phyloP scores from a whole-genome alignment of 2,329 filamentous ascomycete genomes.

The Fonsecaea erecta region DNA sequence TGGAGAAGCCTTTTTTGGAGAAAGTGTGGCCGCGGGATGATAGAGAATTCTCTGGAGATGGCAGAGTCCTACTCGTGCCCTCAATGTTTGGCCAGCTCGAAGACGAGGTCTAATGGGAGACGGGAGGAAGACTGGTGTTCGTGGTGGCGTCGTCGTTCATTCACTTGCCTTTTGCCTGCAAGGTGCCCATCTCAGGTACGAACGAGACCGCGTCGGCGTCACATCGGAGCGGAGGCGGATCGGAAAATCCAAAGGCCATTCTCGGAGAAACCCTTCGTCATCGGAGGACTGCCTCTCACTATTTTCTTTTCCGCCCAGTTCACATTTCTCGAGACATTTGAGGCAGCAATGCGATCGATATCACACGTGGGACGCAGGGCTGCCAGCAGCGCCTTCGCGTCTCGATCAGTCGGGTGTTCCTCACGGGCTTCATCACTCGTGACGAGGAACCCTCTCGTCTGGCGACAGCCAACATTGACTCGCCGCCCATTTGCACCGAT shows the following conservation, averaged over 20 bases:
- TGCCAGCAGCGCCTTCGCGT: not conserved
- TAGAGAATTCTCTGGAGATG: not conserved
- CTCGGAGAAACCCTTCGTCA: not conserved
- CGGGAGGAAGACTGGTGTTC: not conserved
- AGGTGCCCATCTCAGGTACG: not conserved
- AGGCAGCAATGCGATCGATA: conserved; percentile 21
- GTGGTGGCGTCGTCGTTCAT: not conserved
- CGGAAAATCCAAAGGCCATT: not conserved
- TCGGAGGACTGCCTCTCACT: not conserved
- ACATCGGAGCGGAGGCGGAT: not conserved
- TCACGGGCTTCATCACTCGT: conserved; percentile 14
- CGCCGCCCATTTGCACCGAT: conserved; percentile 6
- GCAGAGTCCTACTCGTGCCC: not conserved
- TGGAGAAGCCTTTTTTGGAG: conserved; percentile 10
- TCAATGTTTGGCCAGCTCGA: not conserved
- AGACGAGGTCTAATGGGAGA: not conserved
- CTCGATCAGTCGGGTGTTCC: not conserved
- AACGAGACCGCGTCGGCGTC: not conserved
- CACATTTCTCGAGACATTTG: not conserved
- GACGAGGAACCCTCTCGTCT: conserved; percentile 9
- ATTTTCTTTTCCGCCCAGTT: not conserved
- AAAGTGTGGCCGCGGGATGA: not conserved
- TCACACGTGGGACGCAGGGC: conserved; percentile 3
- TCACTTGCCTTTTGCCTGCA: not conserved
- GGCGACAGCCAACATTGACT: not conserved